Evolutionary conservation across 2,329 filamentous ascomycete species (phyloP).

Genomic region (Pezicula neosporulosa): DNA sequence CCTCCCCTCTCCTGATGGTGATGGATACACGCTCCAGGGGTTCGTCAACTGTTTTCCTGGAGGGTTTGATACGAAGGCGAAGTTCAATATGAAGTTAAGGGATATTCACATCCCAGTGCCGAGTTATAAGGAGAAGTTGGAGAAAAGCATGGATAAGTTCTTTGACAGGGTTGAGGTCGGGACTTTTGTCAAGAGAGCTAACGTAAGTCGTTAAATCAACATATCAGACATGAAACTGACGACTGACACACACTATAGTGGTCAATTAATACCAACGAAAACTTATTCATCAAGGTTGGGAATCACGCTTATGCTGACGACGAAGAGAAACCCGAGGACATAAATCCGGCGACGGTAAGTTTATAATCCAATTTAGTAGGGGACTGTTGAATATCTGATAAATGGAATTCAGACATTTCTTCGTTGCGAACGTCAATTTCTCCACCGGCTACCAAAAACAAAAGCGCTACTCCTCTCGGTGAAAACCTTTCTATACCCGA

Average conservation of each 20-base stretch:
- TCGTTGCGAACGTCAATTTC: slow-evolving; percentile 56
- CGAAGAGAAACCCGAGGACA: slow-evolving; percentile 28
- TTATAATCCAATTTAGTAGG: neutral
- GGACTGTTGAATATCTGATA: neutral
- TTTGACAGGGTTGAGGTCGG: slow-evolving; percentile 51
- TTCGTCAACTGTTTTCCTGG: slow-evolving; percentile 54
- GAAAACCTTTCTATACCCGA: slow-evolving; percentile 58
- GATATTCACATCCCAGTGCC: slow-evolving; percentile 58
- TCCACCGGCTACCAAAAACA: slow-evolving; percentile 53
- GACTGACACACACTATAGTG: slow-evolving; percentile 25
- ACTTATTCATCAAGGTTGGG: slow-evolving; percentile 34
- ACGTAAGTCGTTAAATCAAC: slow-evolving; percentile 27
- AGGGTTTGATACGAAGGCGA: slow-evolving; percentile 52
- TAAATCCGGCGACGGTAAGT: slow-evolving; percentile 41
- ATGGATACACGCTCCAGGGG: slow-evolving; percentile 49
- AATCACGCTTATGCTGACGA: slow-evolving; percentile 39
- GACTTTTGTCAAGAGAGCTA: slow-evolving; percentile 50
- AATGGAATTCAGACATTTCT: slow-evolving; percentile 35
- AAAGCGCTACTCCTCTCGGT: slow-evolving; percentile 56
- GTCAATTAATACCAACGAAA: slow-evolving; percentile 37
- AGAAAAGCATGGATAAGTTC: slow-evolving; percentile 58
- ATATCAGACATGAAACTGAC: neutral
- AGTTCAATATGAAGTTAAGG: slow-evolving; percentile 47
- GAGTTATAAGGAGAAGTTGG: slow-evolving; percentile 51
- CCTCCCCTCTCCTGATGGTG: slow-evolving; percentile 36